These are phyloP conservation scores for Olyra latifolia DNA, from an alignment of 176 grass and related monocot species.

Conservation along the genomic window DNA sequence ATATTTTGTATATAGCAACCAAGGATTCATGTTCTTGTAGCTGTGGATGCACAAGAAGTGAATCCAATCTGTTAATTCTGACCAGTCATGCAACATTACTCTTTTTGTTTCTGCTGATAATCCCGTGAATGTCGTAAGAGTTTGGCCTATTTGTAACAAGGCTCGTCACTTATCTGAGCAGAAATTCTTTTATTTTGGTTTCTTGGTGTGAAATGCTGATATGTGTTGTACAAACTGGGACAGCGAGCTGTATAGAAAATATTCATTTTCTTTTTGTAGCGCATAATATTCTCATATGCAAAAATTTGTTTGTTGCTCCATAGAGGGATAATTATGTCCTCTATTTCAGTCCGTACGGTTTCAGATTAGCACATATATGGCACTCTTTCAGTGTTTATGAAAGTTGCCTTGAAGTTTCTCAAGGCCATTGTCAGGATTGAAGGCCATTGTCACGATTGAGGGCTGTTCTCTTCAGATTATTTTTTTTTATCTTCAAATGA, in stretches of 20 bases:
- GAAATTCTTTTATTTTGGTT: conserved; percentile 3
- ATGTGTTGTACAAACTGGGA: conserved; percentile 17
- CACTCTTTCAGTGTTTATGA: neutral
- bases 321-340: neutral
- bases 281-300: neutral
- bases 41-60: conserved; percentile 1
- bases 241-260: conserved; percentile 33
- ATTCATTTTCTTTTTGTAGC: neutral
- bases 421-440: neutral
- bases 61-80: conserved; percentile 1
- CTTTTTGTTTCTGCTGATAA: conserved; percentile 13
- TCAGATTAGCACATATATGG: neutral
- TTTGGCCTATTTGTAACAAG: conserved; percentile 12
- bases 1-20: neutral
- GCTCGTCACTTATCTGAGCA: conserved; percentile 11
- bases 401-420: neutral
- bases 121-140: neutral
- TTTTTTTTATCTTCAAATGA: too few species aligned
- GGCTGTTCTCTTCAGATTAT: too few species aligned
- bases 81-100: neutral
- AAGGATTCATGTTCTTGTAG: conserved; percentile 9
- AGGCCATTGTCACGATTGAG: too few species aligned
- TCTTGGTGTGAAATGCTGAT: conserved; percentile 16
- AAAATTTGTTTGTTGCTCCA: neutral
- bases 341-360: neutral